Conservation (phyloP, 1,139 yeast genomes). For the Blastobotrys raffinosifermentans region DNA sequence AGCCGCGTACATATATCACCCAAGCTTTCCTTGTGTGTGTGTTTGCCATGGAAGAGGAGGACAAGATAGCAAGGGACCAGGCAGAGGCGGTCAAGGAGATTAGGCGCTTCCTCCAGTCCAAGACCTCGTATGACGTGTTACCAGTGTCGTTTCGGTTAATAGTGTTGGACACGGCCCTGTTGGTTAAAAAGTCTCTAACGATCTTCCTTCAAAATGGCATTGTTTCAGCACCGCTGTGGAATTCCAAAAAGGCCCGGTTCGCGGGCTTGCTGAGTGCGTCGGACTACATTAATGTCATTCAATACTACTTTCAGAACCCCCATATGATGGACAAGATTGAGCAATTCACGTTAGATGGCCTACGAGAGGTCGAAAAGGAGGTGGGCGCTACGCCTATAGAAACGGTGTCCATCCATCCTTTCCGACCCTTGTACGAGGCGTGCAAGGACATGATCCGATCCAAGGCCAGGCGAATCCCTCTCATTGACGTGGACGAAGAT, state of each 20-base stretch:
- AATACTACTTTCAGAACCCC: constrained; percentile 87
- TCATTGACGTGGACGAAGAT: constrained; percentile 90
- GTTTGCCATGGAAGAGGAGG: no score
- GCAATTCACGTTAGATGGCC: constrained; percentile 76
- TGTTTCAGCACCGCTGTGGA: constrained; percentile 97
- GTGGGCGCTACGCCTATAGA: constrained; percentile 88
- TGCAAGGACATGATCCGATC: constrained; percentile 88
- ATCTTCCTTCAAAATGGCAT: constrained; percentile 88
- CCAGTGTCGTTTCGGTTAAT: constrained; percentile 93
- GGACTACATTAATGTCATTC: constrained; percentile 92
- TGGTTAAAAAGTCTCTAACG: constrained; percentile 86
- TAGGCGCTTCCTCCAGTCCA: constrained; percentile 75
- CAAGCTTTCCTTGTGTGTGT: no score
- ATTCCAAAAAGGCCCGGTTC: constrained; percentile 77
- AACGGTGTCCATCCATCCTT: constrained; percentile 86
- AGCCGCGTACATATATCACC: no score
- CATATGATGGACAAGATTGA: constrained; percentile 89
- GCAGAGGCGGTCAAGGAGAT: constrained; percentile 43
- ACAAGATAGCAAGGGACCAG: no score
- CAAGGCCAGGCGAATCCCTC: constrained; percentile 88
- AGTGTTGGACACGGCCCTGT: constrained; percentile 84
- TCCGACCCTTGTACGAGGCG: constrained; percentile 85
- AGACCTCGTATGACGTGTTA: constrained; percentile 92
- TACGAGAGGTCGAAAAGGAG: constrained; percentile 74
- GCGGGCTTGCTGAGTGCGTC: constrained; percentile 91